Percentiles rank a stretch among this genome's conserved stretches.
phyloP scores from a whole-genome alignment of 2,329 filamentous ascomycete species.

The Penicillium sp. region DNA sequence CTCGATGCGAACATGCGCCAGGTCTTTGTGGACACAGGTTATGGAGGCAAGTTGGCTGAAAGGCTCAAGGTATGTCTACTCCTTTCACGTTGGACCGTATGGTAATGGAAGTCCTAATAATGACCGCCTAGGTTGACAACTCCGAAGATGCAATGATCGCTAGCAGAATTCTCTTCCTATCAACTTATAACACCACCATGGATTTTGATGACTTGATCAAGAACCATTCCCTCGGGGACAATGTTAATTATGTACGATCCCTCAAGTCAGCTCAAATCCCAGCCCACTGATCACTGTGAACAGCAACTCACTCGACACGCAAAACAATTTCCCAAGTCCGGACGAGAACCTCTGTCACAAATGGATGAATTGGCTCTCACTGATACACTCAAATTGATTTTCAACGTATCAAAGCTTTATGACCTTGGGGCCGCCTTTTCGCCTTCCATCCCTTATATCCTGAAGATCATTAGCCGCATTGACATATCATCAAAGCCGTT shows the following conservation, averaged over 20 bases:
- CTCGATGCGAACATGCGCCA: conserved; percentile 68
- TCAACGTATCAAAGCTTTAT: conserved; percentile 80
- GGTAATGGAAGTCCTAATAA: neutral
- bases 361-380: conserved; percentile 76
- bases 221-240: conserved; percentile 65
- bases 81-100: neutral
- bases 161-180: conserved; percentile 76
- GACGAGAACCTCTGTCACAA: conserved; percentile 34
- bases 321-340: conserved; percentile 51
- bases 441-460: conserved; percentile 66
- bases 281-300: neutral
- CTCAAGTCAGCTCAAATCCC: neutral
- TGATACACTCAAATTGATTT: conserved; percentile 84
- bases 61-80: conserved; percentile 58
- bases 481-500: conserved; percentile 66
- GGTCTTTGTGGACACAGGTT: conserved; percentile 69
- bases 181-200: conserved; percentile 73
- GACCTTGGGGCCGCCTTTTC: conserved; percentile 64
- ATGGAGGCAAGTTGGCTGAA: conserved; percentile 66
- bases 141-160: conserved; percentile 84
- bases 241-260: conserved; percentile 57
- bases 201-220: conserved; percentile 66
- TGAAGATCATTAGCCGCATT: conserved; percentile 66
- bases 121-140: conserved; percentile 57
- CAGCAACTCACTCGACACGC: conserved; percentile 71